Base-by-base conservation (phyloP, 805 yeast species). In the Blastobotrys americana region DNA sequence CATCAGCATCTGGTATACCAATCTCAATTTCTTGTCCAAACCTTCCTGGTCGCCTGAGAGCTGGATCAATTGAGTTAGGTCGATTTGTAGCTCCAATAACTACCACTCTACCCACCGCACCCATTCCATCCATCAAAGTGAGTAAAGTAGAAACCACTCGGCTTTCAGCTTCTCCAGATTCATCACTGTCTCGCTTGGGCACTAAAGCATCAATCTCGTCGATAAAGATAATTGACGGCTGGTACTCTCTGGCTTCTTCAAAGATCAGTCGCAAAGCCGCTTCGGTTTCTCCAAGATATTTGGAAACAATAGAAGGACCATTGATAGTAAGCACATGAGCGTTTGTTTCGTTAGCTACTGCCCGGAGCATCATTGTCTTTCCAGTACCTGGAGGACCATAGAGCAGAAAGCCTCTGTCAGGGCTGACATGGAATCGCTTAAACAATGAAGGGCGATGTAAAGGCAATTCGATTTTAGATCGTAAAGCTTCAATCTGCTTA, bases 381-480 rank as follows among this genome's bases (percentile, higher is more conserved):
- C 98, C 98, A 0, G 97, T 90, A 3, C 98, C 98, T 2, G 97
- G 93, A 2, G 97, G 95, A 0, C 98, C 98, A 65, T 90, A 95
- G 9, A 90, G 65, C 13, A 90, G 66, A n/a, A 90, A 78, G 28
- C 98, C 98, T 46, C 96, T 71, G 10, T 96, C 96, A 5, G 98
- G 97, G 5, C 82, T 73, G 16, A 88, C 82, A n/a, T 90, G 88
- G 67, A 90, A 93, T 44, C 84, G 78, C 5, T 80, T 71, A 55
- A 89, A 90, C 25, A 87, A 64, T 4, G 74, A 72, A 0, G 97
- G 95, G 45, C 77, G 77, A 48, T 80, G 78, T 20, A 93, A 69
- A 0, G 99, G 97, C 2, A 90, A 69, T 43, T 84, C 84, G 5
- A 89, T 77, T 0, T 89, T 77, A 4, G 82, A 71, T 43, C 78